Conservation (phyloP, 2,329 filamentous ascomycete genomes). For the Calycina herbarum region DNA sequence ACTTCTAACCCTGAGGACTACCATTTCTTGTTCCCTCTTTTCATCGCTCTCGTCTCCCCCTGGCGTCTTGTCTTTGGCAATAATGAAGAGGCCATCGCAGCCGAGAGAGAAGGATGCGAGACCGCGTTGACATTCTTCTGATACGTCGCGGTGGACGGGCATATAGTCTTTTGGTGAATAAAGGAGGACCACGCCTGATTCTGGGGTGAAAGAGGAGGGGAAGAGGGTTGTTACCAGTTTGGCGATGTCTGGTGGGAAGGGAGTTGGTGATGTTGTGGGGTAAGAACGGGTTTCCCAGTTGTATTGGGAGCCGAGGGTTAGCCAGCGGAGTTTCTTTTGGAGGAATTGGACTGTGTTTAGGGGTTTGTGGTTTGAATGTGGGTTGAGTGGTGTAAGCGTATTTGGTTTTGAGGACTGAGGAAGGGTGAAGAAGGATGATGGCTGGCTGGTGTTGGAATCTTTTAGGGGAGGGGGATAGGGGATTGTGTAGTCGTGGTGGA, state of each 20-base stretch:
- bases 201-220: constrained; percentile 66
- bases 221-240: constrained; percentile 69
- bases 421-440: constrained; percentile 56
- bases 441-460: constrained; percentile 5
- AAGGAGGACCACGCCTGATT: constrained; percentile 91
- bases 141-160: constrained; percentile 90
- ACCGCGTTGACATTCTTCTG: constrained; percentile 75
- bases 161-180: constrained; percentile 89
- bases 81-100: constrained; percentile 86
- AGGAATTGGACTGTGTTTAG: constrained; percentile 71
- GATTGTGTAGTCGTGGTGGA: constrained; percentile 77
- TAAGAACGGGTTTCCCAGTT: constrained; percentile 90
- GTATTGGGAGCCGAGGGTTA: constrained; percentile 92
- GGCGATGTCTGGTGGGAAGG: constrained; percentile 74
- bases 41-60: constrained; percentile 29
- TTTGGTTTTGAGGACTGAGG: constrained; percentile 59
- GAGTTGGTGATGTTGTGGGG: constrained; percentile 61
- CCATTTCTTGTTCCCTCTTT: constrained; percentile 35
- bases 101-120: constrained; percentile 85
- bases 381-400: constrained; percentile 57
- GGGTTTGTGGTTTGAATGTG: constrained; percentile 66
- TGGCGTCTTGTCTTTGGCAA: constrained; percentile 53
- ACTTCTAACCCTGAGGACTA: constrained; percentile 70
- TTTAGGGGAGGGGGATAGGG: constrained; percentile 49
- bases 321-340: constrained; percentile 82